Percentiles rank a stretch among this genome's conserved stretches.
Conservation (phyloP, 306 rosid genomes). For the Quercus agrifolia region DNA sequence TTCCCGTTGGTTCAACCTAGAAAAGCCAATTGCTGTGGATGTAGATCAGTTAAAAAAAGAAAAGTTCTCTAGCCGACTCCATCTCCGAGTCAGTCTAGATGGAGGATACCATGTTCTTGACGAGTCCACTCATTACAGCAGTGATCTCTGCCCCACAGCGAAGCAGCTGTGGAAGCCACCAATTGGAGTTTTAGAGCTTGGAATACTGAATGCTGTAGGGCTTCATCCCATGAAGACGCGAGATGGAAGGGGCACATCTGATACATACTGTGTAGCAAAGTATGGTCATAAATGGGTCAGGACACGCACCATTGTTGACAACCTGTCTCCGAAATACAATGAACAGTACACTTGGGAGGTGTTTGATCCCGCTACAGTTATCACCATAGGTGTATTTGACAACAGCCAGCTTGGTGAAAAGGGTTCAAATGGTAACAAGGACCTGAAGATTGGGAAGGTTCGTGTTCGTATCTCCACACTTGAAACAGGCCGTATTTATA, state of each 20-base stretch:
- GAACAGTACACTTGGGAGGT: constrained; percentile 63
- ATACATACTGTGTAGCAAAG: constrained; percentile 49
- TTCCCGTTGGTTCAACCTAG: constrained; percentile 46
- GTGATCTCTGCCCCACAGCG: constrained; percentile 50
- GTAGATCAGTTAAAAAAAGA: constrained; percentile 42
- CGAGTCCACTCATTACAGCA: constrained; percentile 53
- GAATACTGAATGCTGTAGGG: constrained; percentile 41
- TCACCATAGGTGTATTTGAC: constrained; percentile 49
- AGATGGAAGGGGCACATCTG: constrained; percentile 41
- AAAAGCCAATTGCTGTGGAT: constrained; percentile 40
- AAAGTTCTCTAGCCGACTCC: constrained; percentile 45
- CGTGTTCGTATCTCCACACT: constrained; percentile 49
- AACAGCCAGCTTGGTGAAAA: constrained; percentile 45
- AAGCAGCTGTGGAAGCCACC: constrained; percentile 50
- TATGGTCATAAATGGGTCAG: constrained; percentile 57
- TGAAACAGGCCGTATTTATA: constrained; percentile 49
- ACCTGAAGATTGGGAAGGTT: constrained; percentile 51
- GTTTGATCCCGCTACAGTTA: constrained; percentile 53
- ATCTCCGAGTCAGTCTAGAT: constrained; percentile 51
- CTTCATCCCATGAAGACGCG: constrained; percentile 51
- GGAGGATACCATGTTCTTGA: constrained; percentile 64
- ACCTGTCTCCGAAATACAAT: constrained; percentile 41
- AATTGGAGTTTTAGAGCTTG: constrained; percentile 48
- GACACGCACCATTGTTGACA: constrained; percentile 43
- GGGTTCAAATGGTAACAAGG: constrained; percentile 27